Evolutionary conservation across 2,329 filamentous ascomycete species (phyloP), one percentile per base, ranked within the genome.

Genomic region (Acephala macrosclerotiorum): DNA sequence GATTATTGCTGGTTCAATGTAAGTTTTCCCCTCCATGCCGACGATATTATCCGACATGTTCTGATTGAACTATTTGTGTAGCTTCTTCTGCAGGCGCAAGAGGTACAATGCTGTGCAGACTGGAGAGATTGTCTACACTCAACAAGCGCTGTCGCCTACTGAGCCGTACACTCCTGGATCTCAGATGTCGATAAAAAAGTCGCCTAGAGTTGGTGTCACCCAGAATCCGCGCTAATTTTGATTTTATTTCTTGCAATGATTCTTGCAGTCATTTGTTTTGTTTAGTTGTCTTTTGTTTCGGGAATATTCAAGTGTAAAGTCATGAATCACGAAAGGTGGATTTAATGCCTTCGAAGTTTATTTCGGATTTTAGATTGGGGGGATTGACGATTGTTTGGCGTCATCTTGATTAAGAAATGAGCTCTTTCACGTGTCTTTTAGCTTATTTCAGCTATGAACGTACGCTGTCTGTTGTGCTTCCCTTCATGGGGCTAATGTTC

Each of bases 1-100:
- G 3, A 63, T 76, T 3, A 62, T 78, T 42, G 75, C 58, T 42
- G 66, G 61, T 1, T 55, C 20, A 47, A 25, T 71, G 70, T 72
- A 68, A 71, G 70, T 67, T 63, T 49, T 61, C 56, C 18, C 56
- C n/a, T 11, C n/a, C 18, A 8, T 33, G 38, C 29, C 33, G 14
- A 9, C 25, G 11, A 14, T 4, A 47, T 11, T 16, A 22, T 56
- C 16, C 22, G 35, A 25, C 20, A n/a, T 42, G 26, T 18, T 53
- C 58, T 47, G 20, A 35, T 36, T 8, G n/a, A 26, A 16, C 25
- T n/a, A 20, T 25, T 42, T 11, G 2, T 26, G 25, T 26, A 60
- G 58, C 29, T 60, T 25, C 58, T 53, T 53, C 18, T 12, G 5
- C 22, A 20, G 29, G 25, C 58, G 36, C 29, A 60, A n/a, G 20